Percentiles rank a stretch among this genome's conserved stretches.
phyloP scores from a whole-genome alignment of 2,329 filamentous ascomycete genomes.

The Anisogramma anomala region DNA sequence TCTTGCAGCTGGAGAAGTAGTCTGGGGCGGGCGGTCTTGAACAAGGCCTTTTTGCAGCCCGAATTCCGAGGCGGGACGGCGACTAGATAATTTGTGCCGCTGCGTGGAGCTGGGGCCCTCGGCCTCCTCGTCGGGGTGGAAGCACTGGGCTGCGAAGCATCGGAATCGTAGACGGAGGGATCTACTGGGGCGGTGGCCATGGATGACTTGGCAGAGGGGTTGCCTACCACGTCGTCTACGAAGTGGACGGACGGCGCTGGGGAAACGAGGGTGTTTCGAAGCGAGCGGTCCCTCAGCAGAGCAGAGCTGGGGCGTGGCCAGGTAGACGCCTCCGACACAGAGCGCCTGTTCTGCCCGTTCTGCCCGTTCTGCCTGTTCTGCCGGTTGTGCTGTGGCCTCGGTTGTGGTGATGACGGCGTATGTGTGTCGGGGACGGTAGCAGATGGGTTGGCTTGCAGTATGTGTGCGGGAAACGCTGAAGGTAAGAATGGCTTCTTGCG shows the following conservation, averaged over 20 bases:
- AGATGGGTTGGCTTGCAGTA: slow-evolving; percentile 20
- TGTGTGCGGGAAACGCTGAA: slow-evolving; percentile 29
- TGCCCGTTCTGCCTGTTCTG: too few relatives aligned
- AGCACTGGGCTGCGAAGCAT: slow-evolving; percentile 19
- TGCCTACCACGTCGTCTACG: slow-evolving; percentile 25
- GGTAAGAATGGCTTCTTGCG: slow-evolving; percentile 30
- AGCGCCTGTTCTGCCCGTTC: background rate
- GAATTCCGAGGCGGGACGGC: slow-evolving; percentile 54
- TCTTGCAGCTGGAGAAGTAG: slow-evolving; percentile 62
- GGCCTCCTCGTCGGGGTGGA: slow-evolving; percentile 20
- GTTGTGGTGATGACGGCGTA: slow-evolving; percentile 3
- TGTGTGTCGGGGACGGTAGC: slow-evolving; percentile 1
- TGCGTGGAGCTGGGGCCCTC: slow-evolving; percentile 36
- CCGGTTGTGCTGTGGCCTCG: slow-evolving; percentile 1
- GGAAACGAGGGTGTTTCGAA: background rate
- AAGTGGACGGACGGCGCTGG: slow-evolving; percentile 34
- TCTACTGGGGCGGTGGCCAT: slow-evolving; percentile 33
- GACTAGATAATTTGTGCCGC: slow-evolving; percentile 53
- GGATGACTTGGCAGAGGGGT: slow-evolving; percentile 14
- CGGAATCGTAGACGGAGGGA: slow-evolving; percentile 32
- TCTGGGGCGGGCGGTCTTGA: slow-evolving; percentile 56
- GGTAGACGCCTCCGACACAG: slow-evolving; percentile 11
- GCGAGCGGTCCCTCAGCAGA: slow-evolving; percentile 21
- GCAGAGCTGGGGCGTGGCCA: slow-evolving; percentile 30
- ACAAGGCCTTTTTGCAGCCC: slow-evolving; percentile 49